Conservation (phyloP, 768 basidiomycete species). For the Naematelia aurantialba region DNA sequence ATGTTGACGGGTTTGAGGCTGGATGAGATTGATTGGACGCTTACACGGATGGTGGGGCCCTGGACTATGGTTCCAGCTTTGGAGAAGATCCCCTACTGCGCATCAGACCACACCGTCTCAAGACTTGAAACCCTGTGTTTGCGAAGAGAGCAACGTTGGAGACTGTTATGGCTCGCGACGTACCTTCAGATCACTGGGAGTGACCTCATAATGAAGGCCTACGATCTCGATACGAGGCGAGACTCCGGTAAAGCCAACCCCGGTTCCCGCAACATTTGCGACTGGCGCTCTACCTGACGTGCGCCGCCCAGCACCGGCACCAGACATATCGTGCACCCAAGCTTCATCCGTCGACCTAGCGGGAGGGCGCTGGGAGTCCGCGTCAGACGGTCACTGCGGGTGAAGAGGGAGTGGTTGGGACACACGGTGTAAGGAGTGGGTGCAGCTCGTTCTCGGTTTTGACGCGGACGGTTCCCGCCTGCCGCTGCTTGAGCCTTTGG, state of each 20-base stretch:
- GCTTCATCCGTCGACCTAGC: slow-evolving; percentile 44
- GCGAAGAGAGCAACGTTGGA: slow-evolving; percentile 1
- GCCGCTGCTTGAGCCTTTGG: slow-evolving; percentile 7
- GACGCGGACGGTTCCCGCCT: not conserved
- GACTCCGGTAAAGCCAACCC: slow-evolving; percentile 46
- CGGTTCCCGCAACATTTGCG: slow-evolving; percentile 26
- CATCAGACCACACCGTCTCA: slow-evolving; percentile 8
- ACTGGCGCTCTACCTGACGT: slow-evolving; percentile 4
- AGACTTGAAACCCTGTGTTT: not conserved
- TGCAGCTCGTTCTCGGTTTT: not conserved
- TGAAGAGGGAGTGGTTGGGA: not conserved
- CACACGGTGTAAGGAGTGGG: slow-evolving; percentile 21
- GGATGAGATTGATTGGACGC: slow-evolving; percentile 48
- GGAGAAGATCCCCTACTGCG: slow-evolving; percentile 63
- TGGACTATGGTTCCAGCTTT: slow-evolving; percentile 86
- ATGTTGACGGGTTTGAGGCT: not conserved
- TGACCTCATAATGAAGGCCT: slow-evolving; percentile 88
- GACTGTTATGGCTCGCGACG: slow-evolving; percentile 42
- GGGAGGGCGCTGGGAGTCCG: slow-evolving; percentile 37
- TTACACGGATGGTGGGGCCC: slow-evolving; percentile 93
- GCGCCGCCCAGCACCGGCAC: slow-evolving; percentile 6
- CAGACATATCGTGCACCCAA: slow-evolving; percentile 36
- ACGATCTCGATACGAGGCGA: slow-evolving; percentile 69
- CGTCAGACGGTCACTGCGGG: not conserved
- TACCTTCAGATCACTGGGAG: slow-evolving; percentile 80